phyloP scores from a whole-genome alignment of 371 early-diverging fungal genomes.

The Mycotypha africana region DNA sequence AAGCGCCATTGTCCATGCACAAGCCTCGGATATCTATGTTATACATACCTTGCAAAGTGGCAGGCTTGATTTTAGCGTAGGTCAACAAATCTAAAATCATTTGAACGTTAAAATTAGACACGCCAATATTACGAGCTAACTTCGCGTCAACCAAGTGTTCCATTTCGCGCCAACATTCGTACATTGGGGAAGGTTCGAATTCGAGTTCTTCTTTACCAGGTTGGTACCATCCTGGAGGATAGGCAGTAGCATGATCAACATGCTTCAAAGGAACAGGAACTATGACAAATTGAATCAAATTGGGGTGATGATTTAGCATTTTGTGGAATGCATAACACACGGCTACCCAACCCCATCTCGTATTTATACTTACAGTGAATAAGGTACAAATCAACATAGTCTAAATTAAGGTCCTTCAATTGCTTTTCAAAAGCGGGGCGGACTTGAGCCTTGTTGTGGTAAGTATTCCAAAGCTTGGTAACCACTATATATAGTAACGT shows the following conservation, averaged over 20 bases:
- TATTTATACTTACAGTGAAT: constrained; percentile 34
- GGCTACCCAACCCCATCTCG: too few species aligned
- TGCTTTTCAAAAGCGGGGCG: constrained; percentile 44
- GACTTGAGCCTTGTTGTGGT: constrained; percentile 45
- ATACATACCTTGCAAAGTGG: constrained; percentile 7
- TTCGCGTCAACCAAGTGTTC: constrained; percentile 30
- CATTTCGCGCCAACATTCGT: constrained; percentile 30
- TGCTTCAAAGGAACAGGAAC: constrained; percentile 24
- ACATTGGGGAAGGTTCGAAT: constrained; percentile 29
- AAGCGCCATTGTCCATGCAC: background rate
- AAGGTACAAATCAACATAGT: constrained; percentile 68
- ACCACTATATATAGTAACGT: constrained; percentile 54
- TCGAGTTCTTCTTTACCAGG: constrained; percentile 2
- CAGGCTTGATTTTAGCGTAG: constrained; percentile 31
- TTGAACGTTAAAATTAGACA: constrained; percentile 53
- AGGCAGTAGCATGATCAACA: constrained; percentile 14
- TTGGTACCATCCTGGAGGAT: constrained; percentile 25
- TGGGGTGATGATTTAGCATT: too few species aligned
- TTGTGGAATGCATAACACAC: too few species aligned
- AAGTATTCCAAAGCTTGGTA: constrained; percentile 70
- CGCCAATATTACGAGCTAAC: constrained; percentile 48
- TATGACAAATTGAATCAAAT: constrained; percentile 13
- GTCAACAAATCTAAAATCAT: constrained; percentile 26
- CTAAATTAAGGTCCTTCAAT: constrained; percentile 47
- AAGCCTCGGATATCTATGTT: background rate